Percentiles rank a stretch among this genome's conserved stretches.
Conservation (phyloP, 2,329 filamentous ascomycete genomes). For the Aspergillus sp. region DNA sequence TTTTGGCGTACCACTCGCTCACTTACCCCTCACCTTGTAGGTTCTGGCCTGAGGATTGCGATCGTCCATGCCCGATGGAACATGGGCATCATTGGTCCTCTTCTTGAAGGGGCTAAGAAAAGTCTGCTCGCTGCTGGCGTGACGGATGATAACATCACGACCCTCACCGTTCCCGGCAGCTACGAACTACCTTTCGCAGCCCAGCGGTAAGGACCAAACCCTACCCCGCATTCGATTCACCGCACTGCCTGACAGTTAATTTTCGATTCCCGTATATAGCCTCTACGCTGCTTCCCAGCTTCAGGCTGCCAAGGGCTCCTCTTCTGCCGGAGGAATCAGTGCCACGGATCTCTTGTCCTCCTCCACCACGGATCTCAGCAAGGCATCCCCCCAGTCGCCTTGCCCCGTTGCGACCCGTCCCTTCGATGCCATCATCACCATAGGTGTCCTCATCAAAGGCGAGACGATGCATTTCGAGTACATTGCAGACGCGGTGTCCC, state of each 20-base stretch:
- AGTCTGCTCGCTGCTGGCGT: conserved; percentile 78
- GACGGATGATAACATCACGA: conserved; percentile 79
- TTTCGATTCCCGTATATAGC: conserved; percentile 43
- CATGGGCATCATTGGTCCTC: conserved; percentile 76
- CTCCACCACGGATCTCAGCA: conserved; percentile 66
- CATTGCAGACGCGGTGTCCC: conserved; percentile 85
- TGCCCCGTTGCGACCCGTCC: conserved; percentile 47
- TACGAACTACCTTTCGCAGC: conserved; percentile 94
- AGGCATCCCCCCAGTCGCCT: conserved; percentile 40
- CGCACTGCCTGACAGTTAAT: not conserved
- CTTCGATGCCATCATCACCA: conserved; percentile 92
- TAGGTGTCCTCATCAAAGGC: conserved; percentile 96
- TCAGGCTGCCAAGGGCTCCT: conserved; percentile 64
- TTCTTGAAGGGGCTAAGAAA: conserved; percentile 77
- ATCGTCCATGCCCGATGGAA: conserved; percentile 99
- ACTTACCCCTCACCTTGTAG: conserved; percentile 33
- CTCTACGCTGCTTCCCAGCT: conserved; percentile 84
- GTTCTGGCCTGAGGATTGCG: conserved; percentile 78
- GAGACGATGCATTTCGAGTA: conserved; percentile 99
- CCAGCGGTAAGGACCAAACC: conserved; percentile 62
- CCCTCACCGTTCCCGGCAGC: conserved; percentile 86
- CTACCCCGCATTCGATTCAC: not conserved
- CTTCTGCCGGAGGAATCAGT: conserved; percentile 35
- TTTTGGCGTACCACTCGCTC: not conserved
- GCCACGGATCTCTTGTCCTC: conserved; percentile 61